These are phyloP conservation scores for Thuja plicata DNA, from an alignment of 83 land plant genomes.

Conservation along the genomic window DNA sequence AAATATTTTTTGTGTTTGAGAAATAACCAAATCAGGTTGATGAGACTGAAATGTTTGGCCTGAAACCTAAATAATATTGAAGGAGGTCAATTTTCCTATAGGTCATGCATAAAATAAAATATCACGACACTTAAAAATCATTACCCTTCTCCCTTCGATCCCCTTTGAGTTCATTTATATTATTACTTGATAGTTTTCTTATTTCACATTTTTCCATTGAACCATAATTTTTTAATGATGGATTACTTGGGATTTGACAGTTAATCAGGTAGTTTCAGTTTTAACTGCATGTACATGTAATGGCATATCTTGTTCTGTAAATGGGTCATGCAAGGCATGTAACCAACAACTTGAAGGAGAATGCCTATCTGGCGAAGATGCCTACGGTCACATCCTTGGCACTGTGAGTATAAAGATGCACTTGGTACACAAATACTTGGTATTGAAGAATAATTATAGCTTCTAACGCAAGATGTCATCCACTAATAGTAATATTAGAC, in stretches of 20 bases:
- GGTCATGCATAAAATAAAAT: background rate
- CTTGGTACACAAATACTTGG: background rate
- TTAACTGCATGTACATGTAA: background rate
- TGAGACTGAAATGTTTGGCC: background rate
- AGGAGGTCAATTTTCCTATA: background rate
- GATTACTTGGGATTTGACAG: background rate
- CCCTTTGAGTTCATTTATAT: background rate
- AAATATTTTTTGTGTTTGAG: no score
- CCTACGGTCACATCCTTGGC: constrained; percentile 23
- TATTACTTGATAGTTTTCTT: background rate
- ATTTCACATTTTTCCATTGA: background rate
- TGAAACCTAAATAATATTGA: background rate
- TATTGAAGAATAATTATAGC: background rate
- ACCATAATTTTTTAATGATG: background rate
- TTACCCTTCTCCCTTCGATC: background rate
- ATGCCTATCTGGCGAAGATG: constrained; percentile 21
- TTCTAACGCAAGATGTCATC: background rate
- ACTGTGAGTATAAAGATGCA: constrained; percentile 16
- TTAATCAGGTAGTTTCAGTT: background rate
- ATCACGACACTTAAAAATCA: background rate
- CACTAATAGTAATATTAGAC: no score
- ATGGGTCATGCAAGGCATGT: constrained; percentile 21
- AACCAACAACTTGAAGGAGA: constrained; percentile 19
- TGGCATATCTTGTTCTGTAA: constrained; percentile 10
- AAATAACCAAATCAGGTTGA: no score